Percentiles rank a stretch among this genome's conserved stretches.
phyloP scores from a whole-genome alignment of 495 filamentous ascomycete genomes.

The Neurospora terricola region DNA sequence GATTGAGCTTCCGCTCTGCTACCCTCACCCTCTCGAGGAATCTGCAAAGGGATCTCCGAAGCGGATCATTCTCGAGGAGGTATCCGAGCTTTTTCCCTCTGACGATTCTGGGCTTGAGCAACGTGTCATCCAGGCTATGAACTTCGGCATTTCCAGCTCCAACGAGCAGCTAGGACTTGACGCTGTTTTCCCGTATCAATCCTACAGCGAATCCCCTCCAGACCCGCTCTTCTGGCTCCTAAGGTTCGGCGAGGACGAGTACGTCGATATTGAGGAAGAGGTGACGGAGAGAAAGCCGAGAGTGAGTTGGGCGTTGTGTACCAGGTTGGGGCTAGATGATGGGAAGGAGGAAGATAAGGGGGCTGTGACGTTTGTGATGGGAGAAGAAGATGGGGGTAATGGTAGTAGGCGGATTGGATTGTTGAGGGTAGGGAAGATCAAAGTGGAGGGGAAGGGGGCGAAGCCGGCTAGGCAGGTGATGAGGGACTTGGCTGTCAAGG shows the following conservation, averaged over 20 bases:
- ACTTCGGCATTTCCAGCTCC: background rate
- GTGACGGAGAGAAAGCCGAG: background rate
- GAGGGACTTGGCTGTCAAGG: background rate
- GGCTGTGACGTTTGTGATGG: background rate
- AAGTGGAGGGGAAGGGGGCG: constrained; percentile 22
- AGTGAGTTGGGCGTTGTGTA: background rate
- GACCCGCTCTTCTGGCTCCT: background rate
- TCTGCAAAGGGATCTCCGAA: background rate
- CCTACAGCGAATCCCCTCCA: background rate
- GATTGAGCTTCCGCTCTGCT: background rate
- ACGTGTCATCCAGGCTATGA: background rate
- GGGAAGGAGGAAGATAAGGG: background rate
- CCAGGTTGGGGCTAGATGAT: background rate
- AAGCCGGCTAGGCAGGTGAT: background rate
- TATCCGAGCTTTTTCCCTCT: background rate
- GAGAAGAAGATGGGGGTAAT: background rate
- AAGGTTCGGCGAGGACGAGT: background rate
- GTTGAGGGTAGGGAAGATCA: constrained; percentile 18
- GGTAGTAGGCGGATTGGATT: constrained; percentile 1
- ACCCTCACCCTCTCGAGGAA: background rate
- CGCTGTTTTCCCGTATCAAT: background rate
- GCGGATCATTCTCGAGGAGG: constrained; percentile 19
- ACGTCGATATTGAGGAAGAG: background rate
- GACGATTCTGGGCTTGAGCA: background rate
- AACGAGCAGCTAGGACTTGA: background rate